A percentile compares a stretch with the other conserved stretches of the same genome.
phyloP scores from a whole-genome alignment of 441 rosid species.

The Croton setiger region DNA sequence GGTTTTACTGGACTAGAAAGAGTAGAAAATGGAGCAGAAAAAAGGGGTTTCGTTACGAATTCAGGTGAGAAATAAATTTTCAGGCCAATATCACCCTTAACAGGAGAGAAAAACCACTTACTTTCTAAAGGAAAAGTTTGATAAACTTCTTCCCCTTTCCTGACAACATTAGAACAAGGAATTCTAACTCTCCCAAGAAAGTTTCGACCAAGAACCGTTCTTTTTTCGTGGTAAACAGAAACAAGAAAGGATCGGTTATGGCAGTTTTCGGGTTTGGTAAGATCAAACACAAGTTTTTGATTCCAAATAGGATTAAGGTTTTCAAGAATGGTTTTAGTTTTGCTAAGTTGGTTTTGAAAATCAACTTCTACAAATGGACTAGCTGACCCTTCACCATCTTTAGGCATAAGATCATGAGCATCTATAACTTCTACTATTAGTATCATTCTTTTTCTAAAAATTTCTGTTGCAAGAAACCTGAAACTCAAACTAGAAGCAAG shows the following conservation, averaged over 20 bases:
- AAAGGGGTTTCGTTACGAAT: slow-evolving; percentile 27
- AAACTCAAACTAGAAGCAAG: slow-evolving; percentile 53
- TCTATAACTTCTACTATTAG: slow-evolving; percentile 53
- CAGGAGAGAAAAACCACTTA: slow-evolving; percentile 38
- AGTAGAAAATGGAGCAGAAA: slow-evolving; percentile 4
- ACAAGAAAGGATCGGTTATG: slow-evolving; percentile 29
- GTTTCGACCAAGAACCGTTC: slow-evolving; percentile 36
- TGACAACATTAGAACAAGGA: slow-evolving; percentile 38
- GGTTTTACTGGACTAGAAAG: slow-evolving; percentile 7
- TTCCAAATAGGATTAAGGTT: slow-evolving; percentile 49
- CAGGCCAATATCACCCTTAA: slow-evolving; percentile 55
- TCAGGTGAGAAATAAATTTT: slow-evolving; percentile 31
- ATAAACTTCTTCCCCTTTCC: slow-evolving; percentile 46
- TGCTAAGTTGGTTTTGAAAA: slow-evolving; percentile 44
- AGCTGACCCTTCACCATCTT: slow-evolving; percentile 50
- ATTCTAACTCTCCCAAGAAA: slow-evolving; percentile 49
- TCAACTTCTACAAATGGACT: slow-evolving; percentile 46
- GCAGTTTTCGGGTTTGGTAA: slow-evolving; percentile 21
- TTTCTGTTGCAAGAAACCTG: slow-evolving; percentile 34
- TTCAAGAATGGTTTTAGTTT: slow-evolving; percentile 46
- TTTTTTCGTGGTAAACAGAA: slow-evolving; percentile 39
- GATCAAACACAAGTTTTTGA: slow-evolving; percentile 43
- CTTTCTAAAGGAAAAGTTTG: slow-evolving; percentile 42
- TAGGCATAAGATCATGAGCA: slow-evolving; percentile 55
- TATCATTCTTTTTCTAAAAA: slow-evolving; percentile 36